Evolutionary conservation across 257 asterid genomes (phyloP).

Genomic region (Solanum okadae): DNA sequence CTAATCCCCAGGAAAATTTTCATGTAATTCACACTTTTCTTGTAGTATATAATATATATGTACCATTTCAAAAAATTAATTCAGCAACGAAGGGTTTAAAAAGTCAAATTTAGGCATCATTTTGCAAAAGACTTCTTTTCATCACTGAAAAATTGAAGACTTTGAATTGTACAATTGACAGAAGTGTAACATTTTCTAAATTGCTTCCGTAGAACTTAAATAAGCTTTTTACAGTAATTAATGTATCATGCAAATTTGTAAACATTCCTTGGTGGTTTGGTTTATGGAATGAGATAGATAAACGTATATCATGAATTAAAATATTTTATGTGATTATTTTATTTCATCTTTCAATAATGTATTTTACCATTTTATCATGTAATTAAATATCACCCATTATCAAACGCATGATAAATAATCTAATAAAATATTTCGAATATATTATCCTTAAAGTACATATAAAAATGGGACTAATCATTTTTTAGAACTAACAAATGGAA

Average conservation of each 20-base stretch:
- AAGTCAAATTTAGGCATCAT: neutral
- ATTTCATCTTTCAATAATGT: neutral
- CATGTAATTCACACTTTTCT: too few species aligned
- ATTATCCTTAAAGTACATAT: too few species aligned
- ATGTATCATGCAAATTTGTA: neutral
- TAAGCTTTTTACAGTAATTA: neutral
- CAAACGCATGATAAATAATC: too few species aligned
- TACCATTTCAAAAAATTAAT: neutral
- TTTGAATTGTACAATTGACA: neutral
- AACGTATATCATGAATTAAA: too few species aligned
- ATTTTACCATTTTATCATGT: neutral
- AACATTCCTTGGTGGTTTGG: neutral
- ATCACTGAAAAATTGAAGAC: neutral
- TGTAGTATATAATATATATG: too few species aligned
- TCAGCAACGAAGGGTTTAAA: neutral
- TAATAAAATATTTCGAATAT: neutral
- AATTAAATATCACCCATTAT: too few species aligned
- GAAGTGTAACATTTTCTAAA: neutral
- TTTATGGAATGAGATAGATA: too few species aligned
- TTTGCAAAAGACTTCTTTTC: neutral
- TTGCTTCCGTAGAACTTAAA: neutral
- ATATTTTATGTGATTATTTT: too few species aligned
- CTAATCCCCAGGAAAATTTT: accelerated
- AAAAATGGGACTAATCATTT: neutral
- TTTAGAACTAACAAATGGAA: neutral